Base-by-base conservation (phyloP, 1,284 basidiomycete species). In the Irpex sp. region DNA sequence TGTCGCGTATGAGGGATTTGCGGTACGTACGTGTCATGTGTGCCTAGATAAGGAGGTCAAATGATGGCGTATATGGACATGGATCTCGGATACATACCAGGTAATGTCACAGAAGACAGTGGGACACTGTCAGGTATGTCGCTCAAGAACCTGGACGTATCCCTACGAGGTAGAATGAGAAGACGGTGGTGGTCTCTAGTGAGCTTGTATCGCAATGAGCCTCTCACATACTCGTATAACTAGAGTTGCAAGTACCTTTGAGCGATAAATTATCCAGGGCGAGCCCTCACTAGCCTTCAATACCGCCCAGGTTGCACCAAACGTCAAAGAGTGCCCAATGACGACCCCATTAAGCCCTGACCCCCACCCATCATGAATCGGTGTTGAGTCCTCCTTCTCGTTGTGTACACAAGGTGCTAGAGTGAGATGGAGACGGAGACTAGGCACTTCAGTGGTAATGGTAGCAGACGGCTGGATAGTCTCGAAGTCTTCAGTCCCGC, bases 41-140 rank as follows among this genome's bases (percentile, higher is more conserved):
- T 92, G 36, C 88, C 87, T 86, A 33, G 13, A 47, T 4, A 39
- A 2, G 9, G 26, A 6, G 4, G 7, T 36, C 8, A 31, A 3
- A 59, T 33, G 17, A 4, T 21, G 13, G 1, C 5, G 47, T 5
- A 47, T 4, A 1, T 7, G 9, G 9, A 21, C 17, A 31, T 39
- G 26, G 3, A 4, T 39, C 11, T 11, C 26, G 33, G 31, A n/a
- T 65, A 70, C 83, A 31, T 76, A 81, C 92, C 92, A 60, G 93
- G 92, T 26, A 96, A 79, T 61, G 85, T 76, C 11, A 95, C 69
- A 17, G 88, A 88, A 8, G 90, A 91, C 21, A 96, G 74, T 5
- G 86, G 80, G 1, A 83, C 76, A 2, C 76, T 71, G 71, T 94
- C 88, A 1, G 89, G 87, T 51, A 95, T 77, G 43, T 84, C 80